Evolutionary conservation across 192 early-diverging fungal genomes (phyloP), one percentile per base, ranked within the genome.

Genomic region (Rhizophagus prolifer): DNA sequence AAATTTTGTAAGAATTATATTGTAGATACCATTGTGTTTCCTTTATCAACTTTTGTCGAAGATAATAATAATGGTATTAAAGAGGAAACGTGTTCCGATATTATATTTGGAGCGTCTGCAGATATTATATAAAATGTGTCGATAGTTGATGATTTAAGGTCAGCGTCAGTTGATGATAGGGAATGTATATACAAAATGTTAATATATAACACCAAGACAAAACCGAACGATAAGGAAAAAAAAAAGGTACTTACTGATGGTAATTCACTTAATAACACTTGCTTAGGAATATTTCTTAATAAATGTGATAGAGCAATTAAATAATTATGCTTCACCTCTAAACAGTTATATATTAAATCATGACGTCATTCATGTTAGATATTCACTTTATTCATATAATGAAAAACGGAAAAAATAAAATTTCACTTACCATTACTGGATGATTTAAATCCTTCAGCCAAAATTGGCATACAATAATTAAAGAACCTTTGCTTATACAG

Each of bases 401-500:
- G 31, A 3, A 31, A 38, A 58, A 2, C 6, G 58, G 69, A 65
- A 6, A 34, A 34, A 19, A 66, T 14, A 41, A 67, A 70, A n/a
- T 47, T 12, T 46, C 7, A 19, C 58, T 74, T 81, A 85, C 85
- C 79, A 59, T 84, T 72, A 0, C 76, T 44, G 1, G 84, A 82
- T 36, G 54, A 68, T 47, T 84, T 81, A 77, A 92, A 94, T 1
- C 88, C 83, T 2, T 82, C 25, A 1, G 92, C 88, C 25, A 95
- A 81, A 44, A 85, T 85, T 21, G 92, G 94, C 14, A 97, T 79
- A 67, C 90, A 92, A 47, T 88, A 88, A 44, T 90, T 88, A 78
- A 95, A 97, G 75, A 97, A 92, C 28, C 91, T 84, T 79, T 97
- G 96, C 81, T 94, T 94, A 78, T 92, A 92, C 26, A 99, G 80